Evolutionary conservation across 2,329 filamentous ascomycete genomes (phyloP), one percentile per base, ranked within the genome.

Genomic region (Botryotinia convoluta): DNA sequence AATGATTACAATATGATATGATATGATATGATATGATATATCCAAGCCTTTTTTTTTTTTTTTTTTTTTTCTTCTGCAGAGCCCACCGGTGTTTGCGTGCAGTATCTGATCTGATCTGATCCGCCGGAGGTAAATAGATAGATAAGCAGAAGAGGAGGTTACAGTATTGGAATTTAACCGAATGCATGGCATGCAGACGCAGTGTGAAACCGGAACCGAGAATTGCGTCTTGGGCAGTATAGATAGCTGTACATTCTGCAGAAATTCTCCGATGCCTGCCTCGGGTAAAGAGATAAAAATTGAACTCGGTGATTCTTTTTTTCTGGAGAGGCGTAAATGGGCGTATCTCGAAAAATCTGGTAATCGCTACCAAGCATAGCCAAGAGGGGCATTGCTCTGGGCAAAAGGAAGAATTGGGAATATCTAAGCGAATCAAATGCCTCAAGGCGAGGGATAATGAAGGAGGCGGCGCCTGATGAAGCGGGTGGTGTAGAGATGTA

Each of bases 371-470:
- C 48, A 69, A 57, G 65, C 65, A 44, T 42, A 44, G 48, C 65
- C 65, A 69, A 69, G 65, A 69, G 63, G 65, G 65, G 65, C 65
- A 69, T 69, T 69, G 65, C 65, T 69, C 65, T 69, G 48, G 65
- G 65, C 65, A 32, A 42, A 42, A 57, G 14, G n/a, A 69, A 20
- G 48, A 68, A 42, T 57, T n/a, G 35, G 26, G 35, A 68, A 42
- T 42, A 22, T 32, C 35, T 42, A 57, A 29, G 65, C 65, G 65
- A 68, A 57, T 69, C 20, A 57, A 42, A 35, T 57, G 65, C 37
- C 22, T n/a, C 10, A n/a, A 57, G n/a, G 8, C 4, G 10, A 57
- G 1, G 16, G 35, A 14, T 32, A 57, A 26, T 44, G 48, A 57
- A 42, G 37, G 51, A 68, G 65, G 18, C 35, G 65, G 65, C 65